Evolutionary conservation across 179 eudicot species (phyloP).

Genomic region (Heliamphora pulchella): DNA sequence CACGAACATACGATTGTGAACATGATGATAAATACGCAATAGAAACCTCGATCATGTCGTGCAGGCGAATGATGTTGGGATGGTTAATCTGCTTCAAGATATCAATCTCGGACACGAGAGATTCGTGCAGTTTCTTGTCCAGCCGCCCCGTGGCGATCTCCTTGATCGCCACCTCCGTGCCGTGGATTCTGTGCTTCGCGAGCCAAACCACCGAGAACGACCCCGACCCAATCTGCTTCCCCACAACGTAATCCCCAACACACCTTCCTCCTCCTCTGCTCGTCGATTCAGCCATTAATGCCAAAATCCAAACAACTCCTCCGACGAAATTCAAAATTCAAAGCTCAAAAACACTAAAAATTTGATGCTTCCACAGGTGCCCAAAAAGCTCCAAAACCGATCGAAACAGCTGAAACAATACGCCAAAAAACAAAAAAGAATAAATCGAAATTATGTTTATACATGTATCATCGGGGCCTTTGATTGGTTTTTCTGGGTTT

Average conservation of each 20-base stretch:
- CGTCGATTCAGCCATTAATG: constrained; percentile 34
- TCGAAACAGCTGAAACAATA: background rate
- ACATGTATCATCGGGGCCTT: no score
- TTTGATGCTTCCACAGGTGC: no score
- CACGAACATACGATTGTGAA: no score
- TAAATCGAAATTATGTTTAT: no score
- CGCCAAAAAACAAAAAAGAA: background rate
- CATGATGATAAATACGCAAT: no score
- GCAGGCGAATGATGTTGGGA: constrained; percentile 77
- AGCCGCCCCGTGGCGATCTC: constrained; percentile 56
- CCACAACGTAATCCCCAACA: constrained; percentile 76
- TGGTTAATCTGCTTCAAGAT: constrained; percentile 71
- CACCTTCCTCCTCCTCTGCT: constrained; percentile 30
- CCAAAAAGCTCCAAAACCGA: constrained; percentile 2
- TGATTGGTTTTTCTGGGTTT: no score
- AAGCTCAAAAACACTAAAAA: background rate
- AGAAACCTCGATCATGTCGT: constrained; percentile 72
- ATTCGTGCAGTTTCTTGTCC: constrained; percentile 63
- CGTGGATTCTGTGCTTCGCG: constrained; percentile 59
- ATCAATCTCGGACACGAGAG: constrained; percentile 75
- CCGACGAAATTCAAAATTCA: background rate
- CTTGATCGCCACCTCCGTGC: constrained; percentile 83
- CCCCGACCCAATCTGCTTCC: constrained; percentile 68
- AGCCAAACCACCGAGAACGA: constrained; percentile 94
- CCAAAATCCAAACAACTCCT: background rate